These are phyloP conservation scores for Neofusicoccum laricinum DNA, from an alignment of 2,329 filamentous ascomycete genomes.

Conservation along the genomic window DNA sequence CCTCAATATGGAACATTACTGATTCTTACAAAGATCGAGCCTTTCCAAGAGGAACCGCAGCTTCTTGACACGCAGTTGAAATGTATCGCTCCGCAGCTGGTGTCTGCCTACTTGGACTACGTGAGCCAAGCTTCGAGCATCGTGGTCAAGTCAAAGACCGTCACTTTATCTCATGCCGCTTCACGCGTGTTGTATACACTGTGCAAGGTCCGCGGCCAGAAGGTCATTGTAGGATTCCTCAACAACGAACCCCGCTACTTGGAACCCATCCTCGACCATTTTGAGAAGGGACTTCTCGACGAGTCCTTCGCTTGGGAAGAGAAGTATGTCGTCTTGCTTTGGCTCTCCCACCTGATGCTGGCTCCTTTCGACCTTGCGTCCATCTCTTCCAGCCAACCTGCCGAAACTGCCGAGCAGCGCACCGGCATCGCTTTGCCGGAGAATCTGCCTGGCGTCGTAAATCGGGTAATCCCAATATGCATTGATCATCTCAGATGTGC, in stretches of 20 bases:
- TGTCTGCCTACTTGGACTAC: conserved; percentile 71
- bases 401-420: conserved; percentile 23
- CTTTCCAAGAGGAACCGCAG: conserved; percentile 94
- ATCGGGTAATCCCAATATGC: conserved; percentile 68
- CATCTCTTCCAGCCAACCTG: conserved; percentile 63
- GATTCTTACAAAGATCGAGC: conserved; percentile 58
- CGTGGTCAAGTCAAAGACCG: not conserved
- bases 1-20: not conserved
- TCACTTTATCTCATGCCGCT: conserved; percentile 54
- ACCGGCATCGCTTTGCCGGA: conserved; percentile 55
- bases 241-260: conserved; percentile 86
- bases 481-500: conserved; percentile 69
- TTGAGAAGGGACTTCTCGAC: conserved; percentile 58
- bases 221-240: conserved; percentile 86
- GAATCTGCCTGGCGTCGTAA: conserved; percentile 66
- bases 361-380: conserved; percentile 88
- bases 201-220: conserved; percentile 91
- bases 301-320: conserved; percentile 70
- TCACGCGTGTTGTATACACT: conserved; percentile 81
- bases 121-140: not conserved
- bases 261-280: conserved; percentile 71
- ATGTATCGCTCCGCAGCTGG: conserved; percentile 69
- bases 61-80: conserved; percentile 82
- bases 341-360: conserved; percentile 58
- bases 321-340: conserved; percentile 80